phyloP scores from a whole-genome alignment of 495 filamentous ascomycete species.

The Aspergillus hancockii region DNA sequence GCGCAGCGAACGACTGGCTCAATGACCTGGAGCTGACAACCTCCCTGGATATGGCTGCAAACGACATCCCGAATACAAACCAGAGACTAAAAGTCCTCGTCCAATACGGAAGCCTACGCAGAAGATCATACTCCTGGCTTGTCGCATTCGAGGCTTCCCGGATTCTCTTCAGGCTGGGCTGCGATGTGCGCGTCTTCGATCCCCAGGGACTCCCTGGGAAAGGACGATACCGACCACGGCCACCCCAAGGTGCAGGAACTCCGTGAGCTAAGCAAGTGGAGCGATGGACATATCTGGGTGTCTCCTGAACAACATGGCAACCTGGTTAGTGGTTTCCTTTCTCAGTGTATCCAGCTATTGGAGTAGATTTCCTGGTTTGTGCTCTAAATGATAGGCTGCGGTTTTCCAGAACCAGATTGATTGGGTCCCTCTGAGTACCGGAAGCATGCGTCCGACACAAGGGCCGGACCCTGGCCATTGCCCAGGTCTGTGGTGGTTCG shows the following conservation, averaged over 20 bases:
- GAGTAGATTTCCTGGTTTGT: constrained; percentile 4
- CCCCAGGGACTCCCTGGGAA: constrained; percentile 61
- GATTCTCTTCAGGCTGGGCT: constrained; percentile 67
- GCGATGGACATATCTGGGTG: constrained; percentile 70
- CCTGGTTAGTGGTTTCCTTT: constrained; percentile 41
- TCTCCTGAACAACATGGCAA: constrained; percentile 73
- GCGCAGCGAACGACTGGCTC: constrained; percentile 53
- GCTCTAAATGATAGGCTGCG: constrained; percentile 47
- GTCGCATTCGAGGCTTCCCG: constrained; percentile 61
- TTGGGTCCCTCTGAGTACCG: constrained; percentile 67
- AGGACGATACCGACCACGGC: constrained; percentile 58
- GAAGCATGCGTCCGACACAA: constrained; percentile 68
- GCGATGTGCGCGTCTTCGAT: constrained; percentile 67
- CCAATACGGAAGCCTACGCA: constrained; percentile 62
- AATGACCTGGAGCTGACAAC: constrained; percentile 57
- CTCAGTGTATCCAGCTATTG: not conserved
- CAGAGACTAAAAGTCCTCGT: constrained; percentile 61
- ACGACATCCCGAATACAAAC: constrained; percentile 40
- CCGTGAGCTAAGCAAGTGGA: constrained; percentile 63
- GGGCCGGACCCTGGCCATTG: constrained; percentile 65
- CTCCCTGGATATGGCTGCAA: constrained; percentile 51
- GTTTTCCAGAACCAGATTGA: constrained; percentile 79
- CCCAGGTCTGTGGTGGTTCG: constrained; percentile 65
- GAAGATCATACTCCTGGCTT: constrained; percentile 61
- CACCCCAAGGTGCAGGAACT: constrained; percentile 70